Conservation (phyloP, 2,329 filamentous ascomycete species). For the Westerdykella ornata region DNA sequence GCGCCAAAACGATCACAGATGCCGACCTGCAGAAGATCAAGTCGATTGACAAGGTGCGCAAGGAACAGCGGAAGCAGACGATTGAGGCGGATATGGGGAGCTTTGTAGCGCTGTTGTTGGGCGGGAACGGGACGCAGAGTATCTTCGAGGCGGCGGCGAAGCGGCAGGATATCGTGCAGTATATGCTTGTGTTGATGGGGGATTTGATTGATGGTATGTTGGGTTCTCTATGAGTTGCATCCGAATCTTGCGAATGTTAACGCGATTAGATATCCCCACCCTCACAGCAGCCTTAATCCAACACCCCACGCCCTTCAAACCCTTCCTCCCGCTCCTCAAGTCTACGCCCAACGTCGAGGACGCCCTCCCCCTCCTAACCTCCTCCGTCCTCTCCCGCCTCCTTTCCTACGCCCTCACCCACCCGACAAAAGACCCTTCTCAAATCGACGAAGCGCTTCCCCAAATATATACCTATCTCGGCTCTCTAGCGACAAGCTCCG, state of each 20-base stretch:
- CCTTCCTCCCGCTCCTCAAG: slow-evolving; percentile 77
- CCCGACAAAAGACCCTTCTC: slow-evolving; percentile 52
- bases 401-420: slow-evolving; percentile 59
- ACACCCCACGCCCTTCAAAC: slow-evolving; percentile 63
- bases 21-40: slow-evolving; percentile 92
- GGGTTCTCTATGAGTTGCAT: neutral
- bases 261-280: slow-evolving; percentile 61
- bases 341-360: slow-evolving; percentile 79
- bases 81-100: slow-evolving; percentile 73
- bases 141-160: slow-evolving; percentile 76
- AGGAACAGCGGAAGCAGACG: slow-evolving; percentile 77
- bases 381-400: slow-evolving; percentile 75
- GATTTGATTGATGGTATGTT: slow-evolving; percentile 75
- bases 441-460: slow-evolving; percentile 70
- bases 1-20: slow-evolving; percentile 88
- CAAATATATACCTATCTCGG: slow-evolving; percentile 82
- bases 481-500: slow-evolving; percentile 72
- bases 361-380: slow-evolving; percentile 80
- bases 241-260: neutral
- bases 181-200: slow-evolving; percentile 80
- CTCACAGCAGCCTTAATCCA: slow-evolving; percentile 71
- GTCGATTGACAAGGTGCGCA: slow-evolving; percentile 91
- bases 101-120: slow-evolving; percentile 75
- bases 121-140: slow-evolving; percentile 57
- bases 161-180: slow-evolving; percentile 86